phyloP scores from a whole-genome alignment of 305 asterid genomes.

The Fraxinus sp. region DNA sequence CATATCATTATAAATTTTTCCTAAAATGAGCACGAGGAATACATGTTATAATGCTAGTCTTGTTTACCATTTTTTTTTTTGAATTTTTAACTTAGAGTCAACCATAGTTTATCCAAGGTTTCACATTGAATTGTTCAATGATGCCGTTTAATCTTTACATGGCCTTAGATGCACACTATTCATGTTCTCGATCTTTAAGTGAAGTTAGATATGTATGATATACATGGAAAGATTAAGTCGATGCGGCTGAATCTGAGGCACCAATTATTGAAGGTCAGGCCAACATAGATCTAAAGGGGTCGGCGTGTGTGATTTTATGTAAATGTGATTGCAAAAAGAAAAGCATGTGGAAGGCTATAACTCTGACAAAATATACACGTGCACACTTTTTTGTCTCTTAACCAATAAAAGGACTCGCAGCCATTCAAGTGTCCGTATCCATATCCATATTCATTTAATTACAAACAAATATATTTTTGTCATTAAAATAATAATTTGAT shows the following conservation, averaged over 20 bases:
- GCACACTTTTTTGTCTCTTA: not conserved
- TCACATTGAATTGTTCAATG: not conserved
- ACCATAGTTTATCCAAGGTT: not conserved
- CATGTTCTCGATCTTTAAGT: not conserved
- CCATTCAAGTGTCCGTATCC: not conserved
- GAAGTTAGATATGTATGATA: not conserved
- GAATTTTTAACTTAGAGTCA: not conserved
- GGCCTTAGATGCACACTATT: not conserved
- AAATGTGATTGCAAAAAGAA: not conserved
- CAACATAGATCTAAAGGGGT: not conserved
- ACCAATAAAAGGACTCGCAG: not conserved
- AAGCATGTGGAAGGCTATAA: not conserved
- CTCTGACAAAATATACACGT: conserved; percentile 8
- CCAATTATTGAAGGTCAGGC: not conserved
- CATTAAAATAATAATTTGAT: not conserved
- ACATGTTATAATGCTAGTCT: not conserved
- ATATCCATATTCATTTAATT: not conserved
- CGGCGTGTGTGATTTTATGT: not conserved
- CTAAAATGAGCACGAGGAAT: not conserved
- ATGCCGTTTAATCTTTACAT: not conserved
- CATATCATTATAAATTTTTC: not conserved
- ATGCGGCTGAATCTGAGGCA: not conserved
- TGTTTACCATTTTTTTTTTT: not conserved
- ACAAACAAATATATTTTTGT: not conserved
- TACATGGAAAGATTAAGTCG: not conserved